Base-by-base conservation (phyloP, 257 asterid genomes). In the Voacanga thouarsii region DNA sequence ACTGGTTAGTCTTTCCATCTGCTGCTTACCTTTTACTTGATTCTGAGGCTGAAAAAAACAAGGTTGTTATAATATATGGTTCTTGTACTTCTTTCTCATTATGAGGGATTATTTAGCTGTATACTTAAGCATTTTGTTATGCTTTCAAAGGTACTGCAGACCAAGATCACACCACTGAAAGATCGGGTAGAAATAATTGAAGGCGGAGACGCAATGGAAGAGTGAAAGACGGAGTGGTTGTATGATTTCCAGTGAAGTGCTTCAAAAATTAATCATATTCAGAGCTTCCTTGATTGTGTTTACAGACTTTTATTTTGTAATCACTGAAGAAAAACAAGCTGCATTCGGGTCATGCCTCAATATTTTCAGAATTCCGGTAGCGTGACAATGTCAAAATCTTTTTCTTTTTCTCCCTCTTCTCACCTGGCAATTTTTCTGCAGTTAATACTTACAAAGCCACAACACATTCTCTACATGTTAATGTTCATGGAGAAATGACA, bases 181-280 rank as follows among this genome's bases (percentile, higher is more conserved):
- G 95, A 93, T 80, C 28, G 79, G 82, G 96, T 90, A 43, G 89
- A 87, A 76, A 94, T 96, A 68, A 82, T 88, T 66, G 99, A 92
- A 85, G 94, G 86, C 16, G 97, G 96, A 82, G 98, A 93, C 50
- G 94, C 86, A 41, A 95, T 93, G 98, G 98, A 95, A 84, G 97
- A 91, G 65, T 90, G 84, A 91, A 79, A 30, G 47, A 33, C 2
- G 9, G 30, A 15, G 50, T 37, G 10, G 45, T 49, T 30, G 37
- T 12, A 43, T 66, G 21, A 11, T 67, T 37, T 45, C 7, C 33
- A 43, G 19, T n/a, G n/a, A n/a, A 57, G 65, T 57, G 30, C 65
- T 6, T 6, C 7, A 57, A 57, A 7, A 2, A 1, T 21, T 33
- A 33, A 23, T 57, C n/a, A 57, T 57, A 23, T 23, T 57, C 65